Evolutionary conservation across 306 rosid species (phyloP), one percentile per base, ranked within the genome.

Genomic region (Malus domestica): DNA sequence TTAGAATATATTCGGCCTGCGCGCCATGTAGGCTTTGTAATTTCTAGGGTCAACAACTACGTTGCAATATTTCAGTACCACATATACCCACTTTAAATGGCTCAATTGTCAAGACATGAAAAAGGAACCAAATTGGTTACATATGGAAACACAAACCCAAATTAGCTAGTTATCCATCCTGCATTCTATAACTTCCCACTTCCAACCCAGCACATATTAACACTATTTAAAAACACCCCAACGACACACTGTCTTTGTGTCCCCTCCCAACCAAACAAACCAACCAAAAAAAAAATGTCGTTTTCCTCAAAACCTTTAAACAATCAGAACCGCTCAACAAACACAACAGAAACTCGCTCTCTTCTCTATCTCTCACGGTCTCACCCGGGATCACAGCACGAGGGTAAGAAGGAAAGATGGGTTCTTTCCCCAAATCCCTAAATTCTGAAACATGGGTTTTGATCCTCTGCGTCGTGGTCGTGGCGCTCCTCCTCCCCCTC

Each of bases 401-500:
- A 18, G 45, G 68, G 33, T 16, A 64, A 16, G 45, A 18, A 16
- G 22, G 68, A 30, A 22, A 62, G 14, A 64, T 64, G 68, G 68
- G 68, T 18, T 4, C 51, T 62, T 62, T 4, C 16, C n/a, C 67
- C 20, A 15, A 68, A 63, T 57, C 68, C 76, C 67, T 62, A 12
- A 62, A 14, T 62, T 62, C 32, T 30, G 67, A 32, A 4, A 64
- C 6, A 64, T 32, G 73, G 73, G 58, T 45, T 14, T 27, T 15
- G 67, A 62, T 59, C 27, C 76, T 80, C 10, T 51, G 15, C 27
- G 30, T 60, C 9, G 68, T 32, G 15, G 1, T 64, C 16, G n/a
- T 32, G 8, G 20, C 71, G 32, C 46, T 74, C 58, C 42, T 60
- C 82, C 30, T 75, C 52, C 49, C 23, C 51, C 63, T 68, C 78